phyloP scores from a whole-genome alignment of 2,329 filamentous ascomycete species.

The Aspergillus sp. region DNA sequence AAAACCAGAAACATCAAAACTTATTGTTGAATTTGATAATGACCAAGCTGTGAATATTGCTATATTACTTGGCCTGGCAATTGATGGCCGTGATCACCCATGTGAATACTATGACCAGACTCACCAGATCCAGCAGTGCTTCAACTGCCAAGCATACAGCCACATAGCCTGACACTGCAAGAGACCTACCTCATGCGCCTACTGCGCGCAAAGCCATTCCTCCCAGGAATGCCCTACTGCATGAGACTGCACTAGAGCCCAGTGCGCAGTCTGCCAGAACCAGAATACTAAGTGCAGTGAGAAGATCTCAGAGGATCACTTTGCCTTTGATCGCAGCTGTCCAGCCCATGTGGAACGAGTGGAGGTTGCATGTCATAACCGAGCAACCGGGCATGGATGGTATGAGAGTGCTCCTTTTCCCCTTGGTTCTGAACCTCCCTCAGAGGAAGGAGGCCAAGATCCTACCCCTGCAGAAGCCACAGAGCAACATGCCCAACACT shows the following conservation, averaged over 20 bases:
- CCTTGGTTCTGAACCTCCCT: not conserved
- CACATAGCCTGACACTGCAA: slow-evolving; percentile 1
- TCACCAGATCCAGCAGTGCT: not conserved
- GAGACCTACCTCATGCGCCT: not conserved
- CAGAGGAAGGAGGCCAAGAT: not conserved
- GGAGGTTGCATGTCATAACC: not conserved
- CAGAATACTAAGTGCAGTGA: not conserved
- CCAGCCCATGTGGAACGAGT: not conserved
- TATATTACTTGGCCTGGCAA: not conserved
- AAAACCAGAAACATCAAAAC: not conserved
- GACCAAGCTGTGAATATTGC: not conserved
- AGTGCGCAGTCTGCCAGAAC: not conserved
- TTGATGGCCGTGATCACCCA: not conserved
- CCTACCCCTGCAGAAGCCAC: not conserved
- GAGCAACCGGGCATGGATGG: not conserved
- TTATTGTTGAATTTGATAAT: not conserved
- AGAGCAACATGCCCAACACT: not conserved
- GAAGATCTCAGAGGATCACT: not conserved
- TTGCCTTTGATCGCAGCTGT: not conserved
- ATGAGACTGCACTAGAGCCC: not conserved
- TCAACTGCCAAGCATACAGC: slow-evolving; percentile 1
- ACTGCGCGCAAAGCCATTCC: not conserved
- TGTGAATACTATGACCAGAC: not conserved
- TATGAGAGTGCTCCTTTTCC: not conserved
- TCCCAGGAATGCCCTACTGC: not conserved